Evolutionary conservation across 495 filamentous ascomycete species (phyloP), one percentile per base, ranked within the genome.

Genomic region (Xylaria telfairii): DNA sequence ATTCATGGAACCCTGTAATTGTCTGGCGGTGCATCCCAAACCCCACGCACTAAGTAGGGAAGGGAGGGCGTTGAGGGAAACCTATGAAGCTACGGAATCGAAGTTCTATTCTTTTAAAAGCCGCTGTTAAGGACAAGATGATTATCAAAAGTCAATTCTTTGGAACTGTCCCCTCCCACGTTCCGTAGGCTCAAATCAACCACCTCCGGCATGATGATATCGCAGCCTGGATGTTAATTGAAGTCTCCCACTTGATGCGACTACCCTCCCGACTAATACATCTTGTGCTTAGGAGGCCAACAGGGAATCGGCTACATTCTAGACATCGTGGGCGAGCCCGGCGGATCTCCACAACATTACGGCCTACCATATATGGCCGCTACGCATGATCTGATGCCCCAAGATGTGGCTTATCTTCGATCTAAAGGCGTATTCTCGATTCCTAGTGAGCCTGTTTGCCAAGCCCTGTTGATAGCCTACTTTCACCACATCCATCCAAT

Each of bases 401-500:
- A 59, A 37, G 54, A 59, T 7, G 54, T 59, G 26, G 54, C 54
- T 6, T 59, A 59, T 59, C 54, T 59, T n/a, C 54, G 54, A 59
- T 30, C 54, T 0, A 59, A 59, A n/a, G 54, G 54, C 30, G 54
- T 59, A 19, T 59, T 59, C 30, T 32, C 30, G 30, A 30, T 59
- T n/a, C 54, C 54, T 32, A 59, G 54, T 37, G 54, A 37, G 30
- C 54, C 28, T 2, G 54, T 59, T 30, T 59, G 54, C 30, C 54
- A 59, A 9, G 54, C 54, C 19, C 54, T 59, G 30, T 37, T 59
- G 13, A 59, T 19, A 59, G 54, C 54, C 5, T 59, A 59, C 53
- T 78, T 84, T 51, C 67, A 75, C 34, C 76, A 83, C 67, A 79
- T 84, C 13, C 81, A 84, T 69, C 78, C 82, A 9, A 74, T 82